Conservation (phyloP, 208 protist genomes). For the Naegleria gruberi region DNA sequence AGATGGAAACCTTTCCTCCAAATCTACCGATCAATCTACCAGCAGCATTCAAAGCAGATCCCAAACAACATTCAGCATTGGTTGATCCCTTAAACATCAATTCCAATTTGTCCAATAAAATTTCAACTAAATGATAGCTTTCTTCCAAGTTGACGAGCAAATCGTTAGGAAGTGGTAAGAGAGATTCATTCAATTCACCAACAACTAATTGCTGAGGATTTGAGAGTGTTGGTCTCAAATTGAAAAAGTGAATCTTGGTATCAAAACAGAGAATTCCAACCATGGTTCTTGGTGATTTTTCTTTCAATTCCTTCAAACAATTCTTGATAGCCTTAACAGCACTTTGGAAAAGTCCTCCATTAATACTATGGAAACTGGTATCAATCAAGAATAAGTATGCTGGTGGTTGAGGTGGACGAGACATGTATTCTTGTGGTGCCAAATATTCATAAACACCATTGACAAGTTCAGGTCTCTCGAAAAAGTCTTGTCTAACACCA, state of each 20-base stretch:
- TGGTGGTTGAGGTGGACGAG: constrained; percentile 71
- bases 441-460: constrained; percentile 79
- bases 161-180: constrained; percentile 53
- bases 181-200: constrained; percentile 41
- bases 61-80: constrained; percentile 45
- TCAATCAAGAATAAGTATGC: constrained; percentile 88
- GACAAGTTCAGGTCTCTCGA: constrained; percentile 70
- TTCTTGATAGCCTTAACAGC: constrained; percentile 32
- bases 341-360: constrained; percentile 61
- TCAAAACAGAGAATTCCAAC: constrained; percentile 67
- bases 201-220: constrained; percentile 53
- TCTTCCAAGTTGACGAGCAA: constrained; percentile 60
- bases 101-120: constrained; percentile 27
- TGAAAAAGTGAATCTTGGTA: constrained; percentile 58
- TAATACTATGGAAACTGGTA: constrained; percentile 71
- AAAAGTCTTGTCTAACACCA: constrained; percentile 65
- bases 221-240: constrained; percentile 35
- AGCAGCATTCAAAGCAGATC: constrained; percentile 55
- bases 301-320: constrained; percentile 25
- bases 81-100: constrained; percentile 44
- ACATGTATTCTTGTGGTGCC: constrained; percentile 87
- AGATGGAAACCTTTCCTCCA: constrained; percentile 59
- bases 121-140: constrained; percentile 30
- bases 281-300: constrained; percentile 37
- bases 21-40: constrained; percentile 43